Conservation (phyloP, 1,284 basidiomycete genomes). For the Amylostereum chailletii region DNA sequence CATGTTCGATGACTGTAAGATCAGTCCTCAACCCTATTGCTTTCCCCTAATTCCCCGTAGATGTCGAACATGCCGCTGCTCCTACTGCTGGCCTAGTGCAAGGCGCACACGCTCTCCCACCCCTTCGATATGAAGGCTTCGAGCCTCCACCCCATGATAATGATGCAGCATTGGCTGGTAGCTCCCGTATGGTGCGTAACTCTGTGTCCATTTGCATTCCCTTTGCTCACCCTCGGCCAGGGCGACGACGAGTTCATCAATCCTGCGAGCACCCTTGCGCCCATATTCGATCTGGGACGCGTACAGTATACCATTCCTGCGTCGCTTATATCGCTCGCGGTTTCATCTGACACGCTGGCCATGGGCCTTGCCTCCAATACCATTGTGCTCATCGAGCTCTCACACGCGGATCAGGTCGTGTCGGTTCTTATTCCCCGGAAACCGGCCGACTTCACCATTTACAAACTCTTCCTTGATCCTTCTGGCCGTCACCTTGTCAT, state of each 20-base stretch:
- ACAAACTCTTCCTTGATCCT: conserved; percentile 86
- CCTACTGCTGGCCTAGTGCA: conserved; percentile 31
- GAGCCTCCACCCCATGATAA: conserved; percentile 59
- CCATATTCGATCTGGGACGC: conserved; percentile 77
- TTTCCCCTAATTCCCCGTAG: conserved; percentile 29
- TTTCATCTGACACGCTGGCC: conserved; percentile 80
- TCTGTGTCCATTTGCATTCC: not conserved
- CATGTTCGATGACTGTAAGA: conserved; percentile 85
- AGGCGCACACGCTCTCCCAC: conserved; percentile 35
- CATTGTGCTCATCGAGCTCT: conserved; percentile 79
- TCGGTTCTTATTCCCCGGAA: conserved; percentile 72
- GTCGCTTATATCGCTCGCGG: conserved; percentile 68
- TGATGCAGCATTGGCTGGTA: conserved; percentile 36
- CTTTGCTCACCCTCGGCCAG: not conserved
- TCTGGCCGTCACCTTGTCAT: conserved; percentile 86
- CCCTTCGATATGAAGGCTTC: conserved; percentile 80
- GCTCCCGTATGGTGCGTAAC: conserved; percentile 29
- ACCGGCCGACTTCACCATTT: conserved; percentile 57
- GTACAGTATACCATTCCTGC: conserved; percentile 88
- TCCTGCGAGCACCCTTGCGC: conserved; percentile 31
- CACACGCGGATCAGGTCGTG: conserved; percentile 72
- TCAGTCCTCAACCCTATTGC: conserved; percentile 2
- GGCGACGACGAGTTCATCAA: conserved; percentile 23
- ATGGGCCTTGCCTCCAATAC: conserved; percentile 76
- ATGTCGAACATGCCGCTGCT: conserved; percentile 75